Evolutionary conservation across 1,139 yeast species (phyloP).

Genomic region (Kurtzmaniella natalensis): DNA sequence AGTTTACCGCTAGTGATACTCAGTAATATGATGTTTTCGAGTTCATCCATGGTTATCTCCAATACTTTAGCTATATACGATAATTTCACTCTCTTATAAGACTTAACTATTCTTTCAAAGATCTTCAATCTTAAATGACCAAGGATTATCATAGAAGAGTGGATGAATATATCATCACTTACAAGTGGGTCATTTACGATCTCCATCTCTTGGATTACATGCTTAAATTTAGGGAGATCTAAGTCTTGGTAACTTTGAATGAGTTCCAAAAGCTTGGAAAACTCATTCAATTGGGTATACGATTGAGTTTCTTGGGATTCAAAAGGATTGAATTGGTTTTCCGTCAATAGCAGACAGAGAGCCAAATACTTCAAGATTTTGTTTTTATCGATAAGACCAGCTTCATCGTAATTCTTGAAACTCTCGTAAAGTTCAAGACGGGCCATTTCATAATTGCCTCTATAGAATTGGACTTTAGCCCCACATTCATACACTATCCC

Average conservation of each 20-base stretch:
- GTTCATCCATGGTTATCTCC: constrained; percentile 20
- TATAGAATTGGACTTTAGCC: constrained; percentile 62
- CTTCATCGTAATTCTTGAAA: constrained; percentile 75
- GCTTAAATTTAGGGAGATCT: constrained; percentile 19
- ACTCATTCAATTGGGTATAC: constrained; percentile 35
- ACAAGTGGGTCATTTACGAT: constrained; percentile 18
- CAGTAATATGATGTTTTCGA: constrained; percentile 34
- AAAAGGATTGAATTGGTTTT: constrained; percentile 64
- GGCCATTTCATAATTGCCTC: constrained; percentile 58
- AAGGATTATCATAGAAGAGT: constrained; percentile 23
- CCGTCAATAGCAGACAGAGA: constrained; percentile 59
- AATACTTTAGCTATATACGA: constrained; percentile 21
- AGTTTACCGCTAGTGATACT: constrained; percentile 45
- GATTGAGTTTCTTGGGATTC: constrained; percentile 55
- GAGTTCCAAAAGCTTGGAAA: constrained; percentile 23
- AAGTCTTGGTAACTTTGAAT: constrained; percentile 30
- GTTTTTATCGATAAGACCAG: constrained; percentile 58
- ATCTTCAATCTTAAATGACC: constrained; percentile 29
- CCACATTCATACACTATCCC: constrained; percentile 76
- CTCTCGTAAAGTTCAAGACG: constrained; percentile 65
- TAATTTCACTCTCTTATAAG: constrained; percentile 26
- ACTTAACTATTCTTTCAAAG: constrained; percentile 24
- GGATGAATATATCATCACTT: constrained; percentile 27
- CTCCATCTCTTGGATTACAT: constrained; percentile 14
- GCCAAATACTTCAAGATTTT: constrained; percentile 59